These are phyloP conservation scores for Naegleria gruberi DNA, from an alignment of 208 protist species.

Conservation along the genomic window DNA sequence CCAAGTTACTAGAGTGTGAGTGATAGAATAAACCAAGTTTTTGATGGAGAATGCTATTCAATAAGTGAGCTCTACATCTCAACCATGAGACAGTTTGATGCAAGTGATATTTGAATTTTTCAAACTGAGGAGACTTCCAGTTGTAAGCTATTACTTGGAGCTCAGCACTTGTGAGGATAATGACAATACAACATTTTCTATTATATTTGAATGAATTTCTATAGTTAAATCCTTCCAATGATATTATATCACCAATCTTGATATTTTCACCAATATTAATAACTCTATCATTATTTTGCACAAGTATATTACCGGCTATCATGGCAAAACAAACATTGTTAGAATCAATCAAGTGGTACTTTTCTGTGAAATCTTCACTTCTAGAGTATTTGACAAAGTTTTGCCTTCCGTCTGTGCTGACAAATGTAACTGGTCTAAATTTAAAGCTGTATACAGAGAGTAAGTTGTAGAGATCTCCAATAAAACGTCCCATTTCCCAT, in stretches of 20 bases:
- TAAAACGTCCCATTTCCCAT: slow-evolving; percentile 8
- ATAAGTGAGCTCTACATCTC: slow-evolving; percentile 16
- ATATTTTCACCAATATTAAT: neutral
- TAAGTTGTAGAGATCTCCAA: neutral
- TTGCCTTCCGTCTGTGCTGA: neutral
- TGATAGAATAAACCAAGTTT: slow-evolving; percentile 42
- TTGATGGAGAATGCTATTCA: slow-evolving; percentile 36
- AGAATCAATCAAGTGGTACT: neutral
- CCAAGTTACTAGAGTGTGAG: neutral
- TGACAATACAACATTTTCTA: slow-evolving; percentile 25
- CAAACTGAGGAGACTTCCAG: slow-evolving; percentile 28
- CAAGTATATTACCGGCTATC: neutral
- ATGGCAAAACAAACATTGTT: neutral
- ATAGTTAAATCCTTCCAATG: neutral
- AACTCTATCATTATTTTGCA: neutral
- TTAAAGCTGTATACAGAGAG: neutral
- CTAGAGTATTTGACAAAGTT: neutral
- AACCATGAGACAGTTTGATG: slow-evolving; percentile 27
- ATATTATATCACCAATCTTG: neutral
- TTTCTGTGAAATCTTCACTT: neutral
- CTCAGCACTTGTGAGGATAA: neutral
- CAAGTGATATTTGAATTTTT: slow-evolving; percentile 24
- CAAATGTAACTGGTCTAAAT: neutral
- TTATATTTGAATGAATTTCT: neutral
- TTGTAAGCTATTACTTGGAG: slow-evolving; percentile 31